Base-by-base conservation (phyloP, 73 alveolate species). In the Diophrys appendiculata region DNA sequence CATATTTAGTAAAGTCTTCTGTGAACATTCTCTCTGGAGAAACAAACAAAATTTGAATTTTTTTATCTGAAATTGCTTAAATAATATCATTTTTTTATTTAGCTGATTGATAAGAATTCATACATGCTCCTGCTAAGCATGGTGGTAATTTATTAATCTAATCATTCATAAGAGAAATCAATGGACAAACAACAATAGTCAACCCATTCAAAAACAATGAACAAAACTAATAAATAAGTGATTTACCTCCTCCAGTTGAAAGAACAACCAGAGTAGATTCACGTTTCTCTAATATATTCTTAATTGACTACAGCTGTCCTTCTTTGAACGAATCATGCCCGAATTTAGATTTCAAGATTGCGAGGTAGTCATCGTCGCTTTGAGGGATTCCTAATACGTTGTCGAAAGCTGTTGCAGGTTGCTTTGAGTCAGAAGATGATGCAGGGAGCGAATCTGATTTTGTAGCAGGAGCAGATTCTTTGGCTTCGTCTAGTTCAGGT, bases 201-300 rank as follows among this genome's bases (percentile, higher is more conserved):
- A 97, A 75, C 29, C 99, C 99, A 27, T 82, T 94, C 82, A 92
- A 74, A 64, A 93, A 87, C 84, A 85, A 71, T 69, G 94, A 76
- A 28, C 94, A 85, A 65, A 78, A 88, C 88, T 96, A 94, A 82
- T 96, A 96, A 71, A 91, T 89, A 35, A 96, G 83, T 75, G 95
- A 90, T 80, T 96, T 93, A 0, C 99, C 99, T 54, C 95, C 94
- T 27, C 97, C 95, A 29, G 98, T 91, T 33, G 98, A 92, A 33
- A 92, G 80, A 22, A 96, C 94, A 73, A 91, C 92, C 77, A 96
- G 74, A 26, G 96, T 75, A 69, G 90, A 87, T 60, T 85, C 75
- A 68, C 88, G 86, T 82, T 91, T 86, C 30, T 69, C 89, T 11
- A 87, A 55, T 14, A 87, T 64, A 0, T 52, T 80, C 68, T 90